Percentiles rank a stretch among this genome's conserved stretches.
phyloP scores from a whole-genome alignment of 805 yeast species.

The Yarrowia divulgata region DNA sequence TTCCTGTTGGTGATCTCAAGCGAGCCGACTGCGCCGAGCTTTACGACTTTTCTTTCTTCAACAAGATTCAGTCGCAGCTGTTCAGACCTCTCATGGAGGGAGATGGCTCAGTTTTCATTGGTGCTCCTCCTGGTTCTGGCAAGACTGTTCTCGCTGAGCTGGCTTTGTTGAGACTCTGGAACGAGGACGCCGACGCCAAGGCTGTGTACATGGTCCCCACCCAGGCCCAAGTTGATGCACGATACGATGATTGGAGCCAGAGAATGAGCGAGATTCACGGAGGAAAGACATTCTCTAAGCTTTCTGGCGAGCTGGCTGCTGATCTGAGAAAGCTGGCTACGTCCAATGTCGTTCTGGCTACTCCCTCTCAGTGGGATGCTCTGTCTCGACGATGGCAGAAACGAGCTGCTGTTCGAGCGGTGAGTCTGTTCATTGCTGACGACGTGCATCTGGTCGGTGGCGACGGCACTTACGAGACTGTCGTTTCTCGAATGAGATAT shows the following conservation, averaged over 20 bases:
- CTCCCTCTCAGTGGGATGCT: constrained; percentile 79
- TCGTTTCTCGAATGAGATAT: constrained; percentile 73
- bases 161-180: constrained; percentile 77
- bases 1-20: constrained; percentile 59
- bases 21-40: constrained; percentile 57
- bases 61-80: constrained; percentile 75
- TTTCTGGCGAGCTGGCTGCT: constrained; percentile 62
- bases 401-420: constrained; percentile 67
- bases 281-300: constrained; percentile 63
- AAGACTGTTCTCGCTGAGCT: constrained; percentile 75
- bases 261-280: constrained; percentile 57
- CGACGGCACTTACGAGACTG: constrained; percentile 73
- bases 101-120: constrained; percentile 68
- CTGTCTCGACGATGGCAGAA: constrained; percentile 85
- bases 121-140: constrained; percentile 78
- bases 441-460: constrained; percentile 76
- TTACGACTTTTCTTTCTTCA: constrained; percentile 64
- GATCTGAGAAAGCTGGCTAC: constrained; percentile 65
- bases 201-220: constrained; percentile 74
- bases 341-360: constrained; percentile 73
- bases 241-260: constrained; percentile 61
- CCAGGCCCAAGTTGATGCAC: constrained; percentile 61
- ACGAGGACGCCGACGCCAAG: constrained; percentile 65
- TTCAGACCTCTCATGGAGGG: constrained; percentile 66
- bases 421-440: constrained; percentile 75